Evolutionary conservation across 2,329 filamentous ascomycete genomes (phyloP), one percentile per base, ranked within the genome.

Genomic region (Colletotrichum sp.): DNA sequence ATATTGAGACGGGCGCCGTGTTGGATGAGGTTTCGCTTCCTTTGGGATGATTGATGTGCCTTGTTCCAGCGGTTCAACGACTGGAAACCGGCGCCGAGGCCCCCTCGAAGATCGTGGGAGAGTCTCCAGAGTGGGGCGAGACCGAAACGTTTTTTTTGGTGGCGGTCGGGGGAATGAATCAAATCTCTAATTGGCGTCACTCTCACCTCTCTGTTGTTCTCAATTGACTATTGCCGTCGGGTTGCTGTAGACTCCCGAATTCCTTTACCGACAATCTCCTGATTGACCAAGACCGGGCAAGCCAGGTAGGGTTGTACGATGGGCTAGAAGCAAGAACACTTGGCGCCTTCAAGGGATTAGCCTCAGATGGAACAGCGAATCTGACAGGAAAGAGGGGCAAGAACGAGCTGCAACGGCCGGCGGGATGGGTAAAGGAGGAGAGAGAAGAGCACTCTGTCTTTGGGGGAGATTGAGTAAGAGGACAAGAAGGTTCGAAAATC

Each of bases 301-400:
- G 52, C 16, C 34, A 39, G 36, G 39, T 26, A 62, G 52, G 64
- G 71, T 62, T 15, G 21, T 16, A 24, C n/a, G 39, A 59, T 44
- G 39, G 39, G 52, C 44, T 44, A 59, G 64, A 15, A 36, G 39
- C 30, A 28, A 16, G 39, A 24, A 44, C 13, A 39, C 71, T 55
- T 63, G 65, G 64, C 65, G 28, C 18, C 30, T 15, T 60, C 18
- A 39, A 30, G 34, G 39, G 39, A 44, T 21, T 39, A 44, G 57
- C 57, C 66, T 68, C 32, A 64, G 65, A 63, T 69, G 57, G 39
- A 64, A 70, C 18, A 70, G 55, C 39, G 30, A 39, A 57, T 73
- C 39, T 52, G 71, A 26, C 39, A 69, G 65, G 18, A n/a, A 73
- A 63, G 65, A 69, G 71, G 65, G 65, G 66, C 71, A 21, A 70